Conservation (phyloP, 2,329 filamentous ascomycete genomes). For the Beauveria sp. region DNA sequence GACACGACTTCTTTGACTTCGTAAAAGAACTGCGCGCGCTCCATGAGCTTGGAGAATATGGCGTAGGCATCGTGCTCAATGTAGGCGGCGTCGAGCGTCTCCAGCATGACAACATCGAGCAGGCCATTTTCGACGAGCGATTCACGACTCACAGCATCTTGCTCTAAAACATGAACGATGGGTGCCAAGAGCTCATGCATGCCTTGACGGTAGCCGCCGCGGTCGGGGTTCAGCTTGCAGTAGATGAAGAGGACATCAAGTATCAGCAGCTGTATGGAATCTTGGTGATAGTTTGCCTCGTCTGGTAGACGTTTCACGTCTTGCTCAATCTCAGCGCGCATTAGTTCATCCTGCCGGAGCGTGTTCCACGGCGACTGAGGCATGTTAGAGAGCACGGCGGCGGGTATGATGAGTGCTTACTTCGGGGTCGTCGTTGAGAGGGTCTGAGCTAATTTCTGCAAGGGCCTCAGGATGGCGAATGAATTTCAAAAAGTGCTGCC, state of each 20-base stretch:
- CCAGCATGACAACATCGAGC: slow-evolving; percentile 47
- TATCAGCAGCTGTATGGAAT: slow-evolving; percentile 69
- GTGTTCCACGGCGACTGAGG: slow-evolving; percentile 82
- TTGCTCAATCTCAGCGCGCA: slow-evolving; percentile 84
- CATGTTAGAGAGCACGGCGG: slow-evolving; percentile 15
- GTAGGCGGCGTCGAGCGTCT: slow-evolving; percentile 63
- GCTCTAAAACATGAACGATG: slow-evolving; percentile 73
- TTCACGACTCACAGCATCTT: slow-evolving; percentile 62
- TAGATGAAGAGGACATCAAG: slow-evolving; percentile 89
- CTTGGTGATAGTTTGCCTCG: slow-evolving; percentile 79
- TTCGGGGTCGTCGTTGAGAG: slow-evolving; percentile 70
- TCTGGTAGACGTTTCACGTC: slow-evolving; percentile 93
- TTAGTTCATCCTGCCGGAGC: slow-evolving; percentile 73
- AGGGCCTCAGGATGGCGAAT: slow-evolving; percentile 80
- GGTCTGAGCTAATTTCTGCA: slow-evolving; percentile 63
- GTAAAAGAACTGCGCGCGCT: slow-evolving; percentile 78
- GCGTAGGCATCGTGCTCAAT: slow-evolving; percentile 88
- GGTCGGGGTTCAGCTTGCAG: slow-evolving; percentile 80
- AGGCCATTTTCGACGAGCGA: slow-evolving; percentile 24
- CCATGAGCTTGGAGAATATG: slow-evolving; percentile 82
- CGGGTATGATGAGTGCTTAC: slow-evolving; percentile 24
- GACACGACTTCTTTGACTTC: slow-evolving; percentile 50
- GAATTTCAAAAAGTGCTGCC: slow-evolving; percentile 69
- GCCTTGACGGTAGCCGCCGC: slow-evolving; percentile 89
- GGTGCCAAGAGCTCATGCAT: slow-evolving; percentile 97